A percentile compares a stretch with the other conserved stretches of the same genome.
Evolutionary conservation across 805 yeast genomes (phyloP).

Genomic region (Metschnikowia colocasiae): DNA sequence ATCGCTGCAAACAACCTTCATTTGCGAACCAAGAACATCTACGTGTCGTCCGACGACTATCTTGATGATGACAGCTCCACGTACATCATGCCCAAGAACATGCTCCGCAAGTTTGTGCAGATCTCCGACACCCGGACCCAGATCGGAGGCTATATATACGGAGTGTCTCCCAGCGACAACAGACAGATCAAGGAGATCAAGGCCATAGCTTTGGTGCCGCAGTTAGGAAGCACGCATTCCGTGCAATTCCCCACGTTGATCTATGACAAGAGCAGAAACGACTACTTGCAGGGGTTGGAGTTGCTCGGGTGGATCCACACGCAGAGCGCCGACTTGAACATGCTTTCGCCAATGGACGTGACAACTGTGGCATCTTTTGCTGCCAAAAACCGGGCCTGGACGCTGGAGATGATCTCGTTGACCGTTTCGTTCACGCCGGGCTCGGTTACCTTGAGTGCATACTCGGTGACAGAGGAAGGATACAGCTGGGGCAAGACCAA

Average conservation of each 20-base stretch:
- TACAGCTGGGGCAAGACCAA: constrained; percentile 72
- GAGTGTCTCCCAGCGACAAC: constrained; percentile 72
- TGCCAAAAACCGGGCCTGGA: constrained; percentile 39
- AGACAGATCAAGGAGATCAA: constrained; percentile 71
- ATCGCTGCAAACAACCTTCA: constrained; percentile 71
- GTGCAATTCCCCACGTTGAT: constrained; percentile 56
- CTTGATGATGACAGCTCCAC: constrained; percentile 51
- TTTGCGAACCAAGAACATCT: constrained; percentile 65
- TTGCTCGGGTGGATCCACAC: constrained; percentile 96
- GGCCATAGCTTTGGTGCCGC: constrained; percentile 79
- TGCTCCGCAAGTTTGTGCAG: constrained; percentile 71
- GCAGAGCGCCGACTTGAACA: constrained; percentile 59
- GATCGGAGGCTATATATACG: constrained; percentile 78
- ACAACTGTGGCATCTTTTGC: constrained; percentile 50
- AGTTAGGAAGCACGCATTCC: constrained; percentile 66
- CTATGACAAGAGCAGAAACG: constrained; percentile 41
- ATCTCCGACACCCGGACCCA: constrained; percentile 79
- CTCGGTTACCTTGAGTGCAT: constrained; percentile 72
- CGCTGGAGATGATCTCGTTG: constrained; percentile 48
- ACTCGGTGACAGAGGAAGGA: constrained; percentile 59
- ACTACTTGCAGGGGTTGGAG: constrained; percentile 48
- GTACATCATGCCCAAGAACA: constrained; percentile 77
- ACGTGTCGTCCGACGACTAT: constrained; percentile 62
- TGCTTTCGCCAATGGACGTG: constrained; percentile 68
- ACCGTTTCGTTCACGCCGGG: constrained; percentile 78